These are phyloP conservation scores for Gaeumannomyces sp. DNA, from an alignment of 2,329 filamentous ascomycete species.

Conservation along the genomic window DNA sequence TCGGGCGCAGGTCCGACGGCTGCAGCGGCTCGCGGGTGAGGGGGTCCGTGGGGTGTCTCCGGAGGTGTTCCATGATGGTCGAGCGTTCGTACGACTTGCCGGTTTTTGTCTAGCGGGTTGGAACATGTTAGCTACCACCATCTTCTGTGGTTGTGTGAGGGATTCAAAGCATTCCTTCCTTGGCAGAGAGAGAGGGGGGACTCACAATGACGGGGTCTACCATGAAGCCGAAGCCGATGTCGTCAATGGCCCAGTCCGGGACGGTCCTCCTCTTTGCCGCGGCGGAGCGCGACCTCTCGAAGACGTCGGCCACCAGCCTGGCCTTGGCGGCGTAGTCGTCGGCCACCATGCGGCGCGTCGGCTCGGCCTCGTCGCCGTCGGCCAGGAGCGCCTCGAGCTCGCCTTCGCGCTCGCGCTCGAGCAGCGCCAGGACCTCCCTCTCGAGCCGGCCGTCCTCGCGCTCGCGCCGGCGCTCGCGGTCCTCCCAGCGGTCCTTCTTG, in stretches of 20 bases:
- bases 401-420: slow-evolving; percentile 41
- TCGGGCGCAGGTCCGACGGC: slow-evolving; percentile 67
- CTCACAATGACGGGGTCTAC: slow-evolving; percentile 59
- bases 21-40: slow-evolving; percentile 71
- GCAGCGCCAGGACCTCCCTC: slow-evolving; percentile 46
- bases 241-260: slow-evolving; percentile 72
- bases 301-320: slow-evolving; percentile 36
- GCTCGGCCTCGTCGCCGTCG: slow-evolving; percentile 36
- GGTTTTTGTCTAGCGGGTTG: slow-evolving; percentile 57
- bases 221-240: slow-evolving; percentile 70
- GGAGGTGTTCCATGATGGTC: slow-evolving; percentile 79
- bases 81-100: slow-evolving; percentile 87
- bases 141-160: neutral
- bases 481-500: slow-evolving; percentile 83
- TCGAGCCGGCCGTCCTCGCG: slow-evolving; percentile 54
- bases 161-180: too few relatives aligned
- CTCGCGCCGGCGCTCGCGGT: slow-evolving; percentile 56
- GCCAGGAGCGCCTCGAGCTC: slow-evolving; percentile 27
- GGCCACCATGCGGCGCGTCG: slow-evolving; percentile 40
- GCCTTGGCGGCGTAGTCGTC: slow-evolving; percentile 44
- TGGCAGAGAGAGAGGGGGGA: neutral
- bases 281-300: slow-evolving; percentile 43
- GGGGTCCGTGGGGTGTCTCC: slow-evolving; percentile 69
- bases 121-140: neutral
- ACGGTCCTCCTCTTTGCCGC: slow-evolving; percentile 49